These are phyloP conservation scores for Hypsizygus ulmarius DNA, from an alignment of 1,284 basidiomycete genomes.

Conservation along the genomic window DNA sequence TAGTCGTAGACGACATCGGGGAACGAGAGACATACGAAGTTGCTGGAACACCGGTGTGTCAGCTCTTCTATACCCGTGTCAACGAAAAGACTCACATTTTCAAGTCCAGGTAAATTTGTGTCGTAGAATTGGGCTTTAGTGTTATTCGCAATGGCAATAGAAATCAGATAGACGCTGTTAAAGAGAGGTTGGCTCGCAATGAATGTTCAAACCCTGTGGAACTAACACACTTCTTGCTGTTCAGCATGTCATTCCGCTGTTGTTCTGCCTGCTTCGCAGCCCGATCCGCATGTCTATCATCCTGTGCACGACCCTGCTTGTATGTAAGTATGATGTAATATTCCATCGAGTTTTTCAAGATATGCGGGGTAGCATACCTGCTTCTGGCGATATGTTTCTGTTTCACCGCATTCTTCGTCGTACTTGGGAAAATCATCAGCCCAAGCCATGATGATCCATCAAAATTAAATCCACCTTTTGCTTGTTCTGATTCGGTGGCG, in stretches of 20 bases:
- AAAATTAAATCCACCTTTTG: slow-evolving; percentile 54
- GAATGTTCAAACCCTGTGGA: not conserved
- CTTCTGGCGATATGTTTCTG: slow-evolving; percentile 70
- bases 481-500: slow-evolving; percentile 44
- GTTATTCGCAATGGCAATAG: slow-evolving; percentile 64
- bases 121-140: slow-evolving; percentile 68
- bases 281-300: slow-evolving; percentile 75
- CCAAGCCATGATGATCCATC: not conserved
- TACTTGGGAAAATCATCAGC: slow-evolving; percentile 47
- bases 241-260: slow-evolving; percentile 72
- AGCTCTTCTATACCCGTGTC: slow-evolving; percentile 14
- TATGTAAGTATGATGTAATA: slow-evolving; percentile 3
- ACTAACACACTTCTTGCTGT: slow-evolving; percentile 68
- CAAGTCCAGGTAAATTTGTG: slow-evolving; percentile 62
- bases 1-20: not conserved
- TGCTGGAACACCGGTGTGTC: slow-evolving; percentile 41
- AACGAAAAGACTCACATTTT: slow-evolving; percentile 56
- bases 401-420: slow-evolving; percentile 71
- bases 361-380: slow-evolving; percentile 46
- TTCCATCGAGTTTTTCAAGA: slow-evolving; percentile 2
- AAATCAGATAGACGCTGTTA: slow-evolving; percentile 65
- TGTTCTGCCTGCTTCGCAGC: slow-evolving; percentile 71
- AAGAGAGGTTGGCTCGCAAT: slow-evolving; percentile 3
- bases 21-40: slow-evolving; percentile 54
- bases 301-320: slow-evolving; percentile 57